Evolutionary conservation across 1,139 yeast species (phyloP), one percentile per base, ranked within the genome.

Genomic region (Chernovozyma aurita): DNA sequence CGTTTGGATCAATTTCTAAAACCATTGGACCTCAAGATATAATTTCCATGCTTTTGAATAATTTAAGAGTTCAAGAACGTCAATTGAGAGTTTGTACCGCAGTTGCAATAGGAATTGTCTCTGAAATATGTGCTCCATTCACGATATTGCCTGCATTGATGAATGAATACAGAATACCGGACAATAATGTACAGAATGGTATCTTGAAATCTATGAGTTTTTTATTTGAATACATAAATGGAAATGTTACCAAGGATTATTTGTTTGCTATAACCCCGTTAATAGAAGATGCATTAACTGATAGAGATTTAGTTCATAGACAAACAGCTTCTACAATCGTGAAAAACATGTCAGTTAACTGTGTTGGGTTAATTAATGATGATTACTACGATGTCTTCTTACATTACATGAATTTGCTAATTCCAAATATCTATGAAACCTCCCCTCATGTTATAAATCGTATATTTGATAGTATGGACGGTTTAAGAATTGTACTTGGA

Each of bases 1-100:
- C 98, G 0, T 92, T 94, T 66, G 98, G 98, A 0, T 75, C 76
- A 39, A 90, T 94, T 44, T 92, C 98, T 2, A 77, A 77, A 46
- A 95, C 96, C 0, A 84, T 94, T 39, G 99, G 99, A 0, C 99
- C 99, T 0, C 95, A 87, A 44, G 98, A 92, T 57, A 95, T 94
- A 3, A 63, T 92, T 24, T 92, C 85, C 0, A 85, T 95, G 47
- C 63, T 94, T 26, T 65, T 94, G 39, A 86, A 85, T 47, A 92
- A 92, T 48, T 65, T 94, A 44, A 73, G 87, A 41, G 95, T 90
- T 4, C 97, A 92, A 56, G 98, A 92, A 52, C 85, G 99, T 53
- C 98, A 94, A 59, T 70, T 88, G 31, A 81, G 99, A 51, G 97
- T 94, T 11, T 90, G 97, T 55, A 88, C 98, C 0, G 97, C 98